Base-by-base conservation (phyloP, 805 yeast species). In the Yarrowia yakushimensis region DNA sequence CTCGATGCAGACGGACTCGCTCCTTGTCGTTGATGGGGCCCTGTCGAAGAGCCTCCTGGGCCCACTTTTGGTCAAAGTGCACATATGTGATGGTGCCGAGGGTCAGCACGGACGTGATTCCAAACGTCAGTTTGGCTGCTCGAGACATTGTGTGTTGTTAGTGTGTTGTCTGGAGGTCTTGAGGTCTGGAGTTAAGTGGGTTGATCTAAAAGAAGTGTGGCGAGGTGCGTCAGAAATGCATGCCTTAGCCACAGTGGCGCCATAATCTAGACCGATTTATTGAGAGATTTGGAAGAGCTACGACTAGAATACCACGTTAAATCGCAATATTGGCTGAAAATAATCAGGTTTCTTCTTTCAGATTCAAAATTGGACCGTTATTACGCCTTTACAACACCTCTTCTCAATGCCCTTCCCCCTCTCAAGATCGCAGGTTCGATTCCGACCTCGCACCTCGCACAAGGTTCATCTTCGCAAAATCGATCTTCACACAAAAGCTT, bases 51-150 rank as follows among this genome's bases (percentile, higher is more conserved):
- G 54, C 54, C 43, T 59, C 28, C 34, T 45, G 62, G 2, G 52
- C 54, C 62, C 42, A 34, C 55, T 23, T 45, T 13, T 59, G 62
- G 62, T 43, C 62, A n/a, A 43, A 59, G 13, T 59, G 62, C 31
- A 59, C 62, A 9, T 36, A 42, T 18, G 43, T 36, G 34, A 59
- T 45, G 43, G 42, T 59, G 22, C 18, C 27, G n/a, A 45, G 7
- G 20, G 54, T 59, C 8, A 59, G 54, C 3, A 34, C 33, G 12
- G 54, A 17, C 4, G 62, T 59, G 62, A 59, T 45, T 10, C 62
- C 62, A 43, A 59, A 59, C 9, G 62, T 59, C 13, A 59, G 43
- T 59, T 59, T 59, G 23, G 62, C 52, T 23, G 62, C 62, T 43
- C 54, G 41, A 17, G 62, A 59, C 62, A 59, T 5, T 31, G 25